Percentiles rank a stretch among this genome's conserved stretches.
Evolutionary conservation across 2,329 filamentous ascomycete species (phyloP).

Genomic region (Clarireedia sp.): DNA sequence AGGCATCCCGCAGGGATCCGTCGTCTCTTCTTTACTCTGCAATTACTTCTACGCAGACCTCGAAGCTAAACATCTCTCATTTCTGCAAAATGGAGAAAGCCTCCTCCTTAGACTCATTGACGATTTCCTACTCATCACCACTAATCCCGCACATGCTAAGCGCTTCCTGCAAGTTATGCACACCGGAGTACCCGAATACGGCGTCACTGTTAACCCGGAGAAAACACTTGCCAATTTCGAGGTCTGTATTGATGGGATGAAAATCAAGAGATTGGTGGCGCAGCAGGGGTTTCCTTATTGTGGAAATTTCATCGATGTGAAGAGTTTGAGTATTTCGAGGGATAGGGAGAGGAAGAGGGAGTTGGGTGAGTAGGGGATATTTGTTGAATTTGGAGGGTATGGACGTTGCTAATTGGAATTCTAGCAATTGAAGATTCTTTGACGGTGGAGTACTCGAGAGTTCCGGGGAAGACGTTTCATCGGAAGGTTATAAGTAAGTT

Average conservation of each 20-base stretch:
- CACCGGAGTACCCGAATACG: slow-evolving; percentile 67
- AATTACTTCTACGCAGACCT: slow-evolving; percentile 94
- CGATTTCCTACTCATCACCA: slow-evolving; percentile 85
- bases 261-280: slow-evolving; percentile 42
- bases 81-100: slow-evolving; percentile 51
- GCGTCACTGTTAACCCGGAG: slow-evolving; percentile 63
- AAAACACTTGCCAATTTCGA: slow-evolving; percentile 88
- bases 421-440: slow-evolving; percentile 60
- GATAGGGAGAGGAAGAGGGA: slow-evolving; percentile 48
- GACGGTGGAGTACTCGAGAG: slow-evolving; percentile 67
- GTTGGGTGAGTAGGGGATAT: slow-evolving; percentile 37
- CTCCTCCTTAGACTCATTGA: slow-evolving; percentile 79
- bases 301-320: slow-evolving; percentile 67
- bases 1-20: slow-evolving; percentile 89
- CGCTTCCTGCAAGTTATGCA: slow-evolving; percentile 77
- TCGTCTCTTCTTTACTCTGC: slow-evolving; percentile 79
- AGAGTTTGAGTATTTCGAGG: slow-evolving; percentile 66
- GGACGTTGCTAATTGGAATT: neutral
- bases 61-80: slow-evolving; percentile 60
- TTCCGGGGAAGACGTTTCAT: slow-evolving; percentile 70
- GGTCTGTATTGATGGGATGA: slow-evolving; percentile 44
- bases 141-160: slow-evolving; percentile 55
- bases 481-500: slow-evolving; percentile 64
- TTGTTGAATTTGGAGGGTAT: neutral
- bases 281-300: slow-evolving; percentile 75